phyloP scores from a whole-genome alignment of 345 rosid genomes.

The Citrus trifoliata region DNA sequence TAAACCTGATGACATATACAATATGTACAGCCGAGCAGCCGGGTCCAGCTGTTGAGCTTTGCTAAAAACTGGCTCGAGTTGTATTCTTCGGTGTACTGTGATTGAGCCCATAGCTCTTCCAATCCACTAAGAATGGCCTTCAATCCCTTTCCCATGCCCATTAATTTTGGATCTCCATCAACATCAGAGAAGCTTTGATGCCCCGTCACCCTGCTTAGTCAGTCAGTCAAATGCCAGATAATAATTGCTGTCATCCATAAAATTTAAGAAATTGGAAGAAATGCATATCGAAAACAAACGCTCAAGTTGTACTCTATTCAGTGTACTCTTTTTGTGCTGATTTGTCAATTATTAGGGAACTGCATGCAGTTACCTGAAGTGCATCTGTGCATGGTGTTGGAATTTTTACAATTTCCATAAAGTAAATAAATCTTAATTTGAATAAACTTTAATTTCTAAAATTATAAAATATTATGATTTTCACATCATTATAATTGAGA shows the following conservation, averaged over 20 bases:
- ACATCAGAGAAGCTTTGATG: conserved; percentile 46
- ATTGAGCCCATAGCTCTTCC: conserved; percentile 98
- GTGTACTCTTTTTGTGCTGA: too few relatives aligned
- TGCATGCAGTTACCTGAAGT: background rate
- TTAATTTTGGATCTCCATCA: conserved; percentile 56
- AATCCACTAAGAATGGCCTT: conserved; percentile 92
- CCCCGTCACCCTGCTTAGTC: conserved; percentile 47
- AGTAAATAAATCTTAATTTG: too few relatives aligned
- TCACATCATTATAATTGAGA: too few relatives aligned
- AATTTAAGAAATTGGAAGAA: background rate
- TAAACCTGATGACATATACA: conserved; percentile 35
- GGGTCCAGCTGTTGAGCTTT: conserved; percentile 73
- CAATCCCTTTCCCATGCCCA: conserved; percentile 82
- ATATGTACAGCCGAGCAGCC: conserved; percentile 19
- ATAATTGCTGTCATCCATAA: background rate
- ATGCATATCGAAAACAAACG: too few relatives aligned
- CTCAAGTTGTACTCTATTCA: too few relatives aligned
- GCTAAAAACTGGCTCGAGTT: conserved; percentile 75
- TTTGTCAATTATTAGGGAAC: background rate
- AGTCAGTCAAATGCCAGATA: background rate
- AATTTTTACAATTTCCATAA: too few relatives aligned
- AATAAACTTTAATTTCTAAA: too few relatives aligned
- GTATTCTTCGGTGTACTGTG: conserved; percentile 96
- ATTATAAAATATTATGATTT: too few relatives aligned
- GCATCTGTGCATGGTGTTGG: background rate